Percentiles rank a stretch among this genome's conserved stretches.
Evolutionary conservation across 2,329 filamentous ascomycete species (phyloP).

Genomic region (Ophiobolus disseminans): DNA sequence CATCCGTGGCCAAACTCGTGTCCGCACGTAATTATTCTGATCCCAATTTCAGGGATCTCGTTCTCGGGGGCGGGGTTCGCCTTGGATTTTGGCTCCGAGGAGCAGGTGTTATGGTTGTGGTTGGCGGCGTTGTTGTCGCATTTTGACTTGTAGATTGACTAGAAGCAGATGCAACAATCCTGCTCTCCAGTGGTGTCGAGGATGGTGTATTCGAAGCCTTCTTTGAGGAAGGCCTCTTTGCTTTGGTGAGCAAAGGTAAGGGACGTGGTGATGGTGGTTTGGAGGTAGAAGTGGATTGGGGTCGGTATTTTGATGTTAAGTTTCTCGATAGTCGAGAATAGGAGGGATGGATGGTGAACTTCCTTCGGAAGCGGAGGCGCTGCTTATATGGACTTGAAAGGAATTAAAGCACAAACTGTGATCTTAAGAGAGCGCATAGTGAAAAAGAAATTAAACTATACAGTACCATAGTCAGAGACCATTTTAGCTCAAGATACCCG

Average conservation of each 20-base stretch:
- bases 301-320: neutral
- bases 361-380: neutral
- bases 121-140: neutral
- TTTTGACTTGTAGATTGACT: neutral
- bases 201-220: neutral
- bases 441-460: too few relatives aligned
- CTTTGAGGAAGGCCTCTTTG: neutral
- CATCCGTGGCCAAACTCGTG: neutral
- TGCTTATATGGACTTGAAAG: neutral
- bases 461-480: too few relatives aligned
- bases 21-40: neutral
- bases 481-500: too few relatives aligned
- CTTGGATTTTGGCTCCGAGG: neutral
- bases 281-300: neutral
- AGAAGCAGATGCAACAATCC: neutral
- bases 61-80: neutral
- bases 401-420: neutral
- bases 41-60: neutral
- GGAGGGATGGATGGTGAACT: neutral
- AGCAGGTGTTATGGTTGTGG: neutral
- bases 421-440: neutral
- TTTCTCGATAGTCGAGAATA: too few relatives aligned
- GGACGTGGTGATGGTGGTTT: neutral
- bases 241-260: neutral
- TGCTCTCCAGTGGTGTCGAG: neutral